These are phyloP conservation scores for Citrus inodora DNA, from an alignment of 345 rosid genomes.

Conservation along the genomic window DNA sequence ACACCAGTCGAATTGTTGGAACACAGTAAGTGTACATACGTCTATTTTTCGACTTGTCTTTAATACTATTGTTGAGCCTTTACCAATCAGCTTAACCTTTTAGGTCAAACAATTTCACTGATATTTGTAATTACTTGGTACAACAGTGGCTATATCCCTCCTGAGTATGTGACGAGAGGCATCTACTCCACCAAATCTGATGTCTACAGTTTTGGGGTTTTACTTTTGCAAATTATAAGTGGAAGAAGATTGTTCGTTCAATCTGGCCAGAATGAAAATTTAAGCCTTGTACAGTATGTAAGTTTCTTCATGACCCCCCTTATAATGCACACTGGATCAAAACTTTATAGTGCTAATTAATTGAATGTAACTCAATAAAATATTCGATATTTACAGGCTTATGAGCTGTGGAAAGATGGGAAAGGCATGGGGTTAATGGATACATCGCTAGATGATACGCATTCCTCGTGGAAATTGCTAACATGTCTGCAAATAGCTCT, in stretches of 20 bases:
- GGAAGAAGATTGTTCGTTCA: neutral
- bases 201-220: neutral
- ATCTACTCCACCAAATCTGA: neutral
- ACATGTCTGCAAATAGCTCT: neutral
- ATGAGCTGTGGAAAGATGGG: neutral
- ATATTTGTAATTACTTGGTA: neutral
- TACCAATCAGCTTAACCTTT: no score
- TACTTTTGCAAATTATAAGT: neutral
- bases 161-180: neutral
- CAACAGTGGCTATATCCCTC: neutral
- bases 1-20: slow-evolving; percentile 31
- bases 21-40: slow-evolving; percentile 25
- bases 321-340: neutral
- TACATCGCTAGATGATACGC: neutral
- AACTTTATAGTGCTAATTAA: neutral
- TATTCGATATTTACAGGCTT: neutral
- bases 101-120: no score
- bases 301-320: neutral
- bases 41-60: neutral
- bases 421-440: slow-evolving; percentile 5
- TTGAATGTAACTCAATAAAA: no score
- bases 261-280: neutral
- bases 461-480: neutral
- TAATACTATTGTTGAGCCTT: no score
- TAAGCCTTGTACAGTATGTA: neutral